A percentile compares a stretch with the other conserved stretches of the same genome.
These are phyloP conservation scores for Leccinellum albellum DNA, from an alignment of 768 basidiomycete genomes.

Conservation along the genomic window DNA sequence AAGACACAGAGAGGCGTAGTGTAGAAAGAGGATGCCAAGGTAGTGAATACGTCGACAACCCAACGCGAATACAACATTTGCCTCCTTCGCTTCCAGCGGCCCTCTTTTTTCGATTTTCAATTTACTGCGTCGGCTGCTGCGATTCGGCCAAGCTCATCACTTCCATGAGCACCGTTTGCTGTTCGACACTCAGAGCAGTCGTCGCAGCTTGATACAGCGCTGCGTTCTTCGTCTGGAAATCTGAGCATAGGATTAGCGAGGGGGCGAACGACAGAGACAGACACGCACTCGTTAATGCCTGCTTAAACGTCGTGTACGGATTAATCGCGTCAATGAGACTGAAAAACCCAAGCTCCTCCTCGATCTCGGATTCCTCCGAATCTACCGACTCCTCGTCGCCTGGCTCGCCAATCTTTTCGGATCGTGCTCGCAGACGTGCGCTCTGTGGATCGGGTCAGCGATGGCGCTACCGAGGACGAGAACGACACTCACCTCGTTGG, in stretches of 20 bases:
- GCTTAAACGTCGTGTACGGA: slow-evolving; percentile 75
- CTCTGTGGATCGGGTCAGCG: slow-evolving; percentile 40
- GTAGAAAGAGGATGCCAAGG: neutral
- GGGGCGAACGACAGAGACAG: neutral
- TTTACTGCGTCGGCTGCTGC: slow-evolving; percentile 13
- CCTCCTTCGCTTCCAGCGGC: neutral
- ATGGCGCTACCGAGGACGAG: neutral
- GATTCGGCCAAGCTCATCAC: slow-evolving; percentile 70
- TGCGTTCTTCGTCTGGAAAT: slow-evolving; percentile 71
- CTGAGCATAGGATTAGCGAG: slow-evolving; percentile 39
- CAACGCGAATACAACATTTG: neutral
- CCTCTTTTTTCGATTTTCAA: neutral
- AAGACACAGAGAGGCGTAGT: neutral
- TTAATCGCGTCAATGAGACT: slow-evolving; percentile 79
- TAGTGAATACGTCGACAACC: neutral
- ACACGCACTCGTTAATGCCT: slow-evolving; percentile 62
- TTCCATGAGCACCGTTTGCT: slow-evolving; percentile 81
- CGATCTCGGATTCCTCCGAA: slow-evolving; percentile 57
- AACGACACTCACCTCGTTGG: slow-evolving; percentile 59
- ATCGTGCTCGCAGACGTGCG: slow-evolving; percentile 65
- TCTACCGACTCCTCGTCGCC: slow-evolving; percentile 37
- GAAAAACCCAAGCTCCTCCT: slow-evolving; percentile 83
- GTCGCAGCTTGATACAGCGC: slow-evolving; percentile 68
- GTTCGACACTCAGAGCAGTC: slow-evolving; percentile 66
- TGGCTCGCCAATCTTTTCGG: slow-evolving; percentile 35